Evolutionary conservation across 2,329 filamentous ascomycete genomes (phyloP), one percentile per base, ranked within the genome.

Genomic region (Hypoxylon sp.): DNA sequence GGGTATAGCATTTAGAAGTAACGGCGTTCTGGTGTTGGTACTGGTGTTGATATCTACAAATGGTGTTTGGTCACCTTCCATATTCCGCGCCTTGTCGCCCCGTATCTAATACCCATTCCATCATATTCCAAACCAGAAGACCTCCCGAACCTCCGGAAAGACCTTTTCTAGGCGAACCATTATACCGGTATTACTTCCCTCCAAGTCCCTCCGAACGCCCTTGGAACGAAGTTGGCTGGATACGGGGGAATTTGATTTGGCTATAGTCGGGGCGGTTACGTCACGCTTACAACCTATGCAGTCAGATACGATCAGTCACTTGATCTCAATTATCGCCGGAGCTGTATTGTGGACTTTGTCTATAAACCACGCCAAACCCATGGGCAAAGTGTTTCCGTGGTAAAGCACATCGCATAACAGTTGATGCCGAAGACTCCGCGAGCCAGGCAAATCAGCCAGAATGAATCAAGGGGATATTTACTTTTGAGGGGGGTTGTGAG

Each of bases 401-500:
- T 64, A 66, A 64, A 72, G 50, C 64, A 65, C 64, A 72, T 66
- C 73, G 61, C 64, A 71, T 64, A 71, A 71, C 65, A 72, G 64
- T 50, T 49, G 51, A 20, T 40, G 31, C 61, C 49, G 30, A 10
- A 46, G 31, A 30, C 60, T 53, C 51, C 64, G 59, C 56, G 68
- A 50, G 64, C 58, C 66, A 64, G 65, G 50, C 61, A 67, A 58
- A 58, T 72, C 70, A 69, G 70, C 63, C 27, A 42, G 35, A 66
- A 30, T 60, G 44, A 67, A 72, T 71, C 56, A 74, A 71, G 73
- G 78, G 77, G 80, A 78, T 75, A 82, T 86, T 93, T 90, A 95
- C 92, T 95, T 95, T 89, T 94, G 90, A 80, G 94, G 92, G 81
- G 93, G 90, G 88, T 91, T 95, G 86, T 92, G 88, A 82, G 91